Conservation (phyloP, 1,284 basidiomycete genomes). For the Ceratobasidium sp. region DNA sequence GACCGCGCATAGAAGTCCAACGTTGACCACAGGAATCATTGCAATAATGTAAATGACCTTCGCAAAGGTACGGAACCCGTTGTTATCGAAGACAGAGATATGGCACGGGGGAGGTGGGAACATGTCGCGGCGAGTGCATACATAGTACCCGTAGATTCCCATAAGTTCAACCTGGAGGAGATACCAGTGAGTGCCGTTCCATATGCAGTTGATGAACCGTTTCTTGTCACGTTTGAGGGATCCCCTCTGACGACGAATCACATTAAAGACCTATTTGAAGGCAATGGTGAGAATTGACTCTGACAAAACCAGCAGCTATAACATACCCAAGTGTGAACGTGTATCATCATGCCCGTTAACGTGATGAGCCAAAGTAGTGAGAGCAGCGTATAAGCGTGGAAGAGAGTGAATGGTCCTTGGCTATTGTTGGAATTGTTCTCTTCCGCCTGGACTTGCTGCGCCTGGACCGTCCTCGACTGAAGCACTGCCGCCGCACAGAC, state of each 20-base stretch:
- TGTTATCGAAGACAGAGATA: constrained; percentile 17
- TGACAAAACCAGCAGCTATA: not conserved
- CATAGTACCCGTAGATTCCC: constrained; percentile 37
- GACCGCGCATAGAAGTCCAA: not conserved
- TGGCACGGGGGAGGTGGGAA: constrained; percentile 25
- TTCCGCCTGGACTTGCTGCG: not conserved
- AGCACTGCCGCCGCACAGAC: constrained; percentile 12
- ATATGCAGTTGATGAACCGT: constrained; percentile 28
- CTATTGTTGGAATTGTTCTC: not conserved
- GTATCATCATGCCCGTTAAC: constrained; percentile 29
- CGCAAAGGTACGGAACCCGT: constrained; percentile 23
- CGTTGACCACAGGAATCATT: constrained; percentile 33
- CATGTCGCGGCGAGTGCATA: constrained; percentile 29
- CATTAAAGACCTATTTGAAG: constrained; percentile 20
- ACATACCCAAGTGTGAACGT: constrained; percentile 40
- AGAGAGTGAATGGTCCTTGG: constrained; percentile 19
- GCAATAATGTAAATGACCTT: constrained; percentile 34
- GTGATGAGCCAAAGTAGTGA: constrained; percentile 39
- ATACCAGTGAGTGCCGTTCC: constrained; percentile 40
- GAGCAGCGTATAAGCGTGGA: constrained; percentile 32
- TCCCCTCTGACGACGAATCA: constrained; percentile 24
- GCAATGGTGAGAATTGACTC: not conserved
- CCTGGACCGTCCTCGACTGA: constrained; percentile 8
- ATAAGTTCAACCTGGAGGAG: constrained; percentile 32
- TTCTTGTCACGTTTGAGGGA: not conserved